These are phyloP conservation scores for Calonectria hawksworthii DNA, from an alignment of 2,329 filamentous ascomycete genomes.

Conservation along the genomic window DNA sequence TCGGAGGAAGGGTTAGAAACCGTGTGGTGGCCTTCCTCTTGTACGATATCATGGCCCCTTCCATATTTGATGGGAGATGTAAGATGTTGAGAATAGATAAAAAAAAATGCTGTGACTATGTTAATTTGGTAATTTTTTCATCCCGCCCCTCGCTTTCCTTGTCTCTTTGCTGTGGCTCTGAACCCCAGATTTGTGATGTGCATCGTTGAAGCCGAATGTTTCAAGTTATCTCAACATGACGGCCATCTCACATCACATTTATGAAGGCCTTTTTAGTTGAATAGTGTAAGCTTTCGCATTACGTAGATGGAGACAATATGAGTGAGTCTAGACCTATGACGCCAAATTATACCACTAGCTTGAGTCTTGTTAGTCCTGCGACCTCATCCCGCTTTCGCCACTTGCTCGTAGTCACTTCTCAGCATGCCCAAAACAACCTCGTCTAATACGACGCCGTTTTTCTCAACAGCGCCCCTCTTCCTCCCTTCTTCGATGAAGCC, in stretches of 20 bases:
- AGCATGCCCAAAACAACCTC: slow-evolving; percentile 55
- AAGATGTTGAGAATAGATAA: slow-evolving; percentile 34
- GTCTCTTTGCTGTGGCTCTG: neutral
- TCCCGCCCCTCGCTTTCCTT: neutral
- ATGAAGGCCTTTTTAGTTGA: neutral
- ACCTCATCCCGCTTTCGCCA: neutral
- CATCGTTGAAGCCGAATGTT: too few species aligned
- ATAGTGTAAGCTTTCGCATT: neutral
- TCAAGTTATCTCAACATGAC: neutral
- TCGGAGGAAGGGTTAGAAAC: slow-evolving; percentile 26
- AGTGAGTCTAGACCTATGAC: neutral
- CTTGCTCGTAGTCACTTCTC: slow-evolving; percentile 50
- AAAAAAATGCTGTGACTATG: slow-evolving; percentile 29
- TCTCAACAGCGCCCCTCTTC: slow-evolving; percentile 57
- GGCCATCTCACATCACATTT: neutral
- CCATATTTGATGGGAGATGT: slow-evolving; percentile 24
- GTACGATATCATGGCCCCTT: slow-evolving; percentile 32
- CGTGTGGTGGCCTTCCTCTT: slow-evolving; percentile 25
- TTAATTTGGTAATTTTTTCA: neutral
- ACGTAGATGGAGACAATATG: neutral
- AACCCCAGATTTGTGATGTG: neutral
- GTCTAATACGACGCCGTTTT: slow-evolving; percentile 57
- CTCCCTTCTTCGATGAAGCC: slow-evolving; percentile 62
- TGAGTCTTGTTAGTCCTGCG: neutral
- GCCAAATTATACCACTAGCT: neutral